These are phyloP conservation scores for Aspergillus diversus DNA, from an alignment of 495 filamentous ascomycete genomes.

Conservation along the genomic window DNA sequence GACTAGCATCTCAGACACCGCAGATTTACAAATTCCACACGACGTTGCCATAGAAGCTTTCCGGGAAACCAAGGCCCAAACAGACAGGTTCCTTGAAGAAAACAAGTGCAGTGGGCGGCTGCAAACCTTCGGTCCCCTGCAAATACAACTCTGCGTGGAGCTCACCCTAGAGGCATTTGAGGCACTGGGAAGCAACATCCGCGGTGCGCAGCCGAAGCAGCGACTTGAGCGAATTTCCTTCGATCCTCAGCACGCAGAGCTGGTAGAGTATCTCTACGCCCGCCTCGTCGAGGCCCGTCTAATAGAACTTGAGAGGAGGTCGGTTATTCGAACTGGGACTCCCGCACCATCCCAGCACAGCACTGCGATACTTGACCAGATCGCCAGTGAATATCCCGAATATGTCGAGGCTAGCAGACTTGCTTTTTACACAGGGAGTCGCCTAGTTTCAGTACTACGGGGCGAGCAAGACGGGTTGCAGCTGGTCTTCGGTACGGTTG, in stretches of 20 bases:
- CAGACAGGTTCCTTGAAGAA: slow-evolving; percentile 43
- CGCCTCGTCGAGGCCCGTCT: slow-evolving; percentile 48
- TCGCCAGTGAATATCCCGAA: slow-evolving; percentile 42
- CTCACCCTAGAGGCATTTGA: slow-evolving; percentile 51
- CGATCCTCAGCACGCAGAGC: slow-evolving; percentile 33
- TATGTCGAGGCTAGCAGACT: slow-evolving; percentile 43
- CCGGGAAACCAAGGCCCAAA: slow-evolving; percentile 34
- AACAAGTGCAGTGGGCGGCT: slow-evolving; percentile 39
- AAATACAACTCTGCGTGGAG: slow-evolving; percentile 41
- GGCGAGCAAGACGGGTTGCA: slow-evolving; percentile 51
- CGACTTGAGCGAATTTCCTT: slow-evolving; percentile 36
- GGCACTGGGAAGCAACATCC: slow-evolving; percentile 40
- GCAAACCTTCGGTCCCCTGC: slow-evolving; percentile 29
- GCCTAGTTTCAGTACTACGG: slow-evolving; percentile 44
- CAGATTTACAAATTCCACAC: slow-evolving; percentile 15
- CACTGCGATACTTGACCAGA: slow-evolving; percentile 37
- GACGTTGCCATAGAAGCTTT: slow-evolving; percentile 28
- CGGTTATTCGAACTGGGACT: slow-evolving; percentile 44
- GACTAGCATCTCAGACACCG: slow-evolving; percentile 15
- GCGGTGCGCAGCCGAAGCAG: slow-evolving; percentile 35
- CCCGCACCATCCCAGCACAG: slow-evolving; percentile 37
- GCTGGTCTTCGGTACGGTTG: slow-evolving; percentile 49
- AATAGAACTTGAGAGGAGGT: slow-evolving; percentile 36
- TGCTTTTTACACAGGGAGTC: slow-evolving; percentile 44
- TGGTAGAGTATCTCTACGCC: slow-evolving; percentile 45